Base-by-base conservation (phyloP, 192 early-diverging fungal species). In the Endogone sp. region DNA sequence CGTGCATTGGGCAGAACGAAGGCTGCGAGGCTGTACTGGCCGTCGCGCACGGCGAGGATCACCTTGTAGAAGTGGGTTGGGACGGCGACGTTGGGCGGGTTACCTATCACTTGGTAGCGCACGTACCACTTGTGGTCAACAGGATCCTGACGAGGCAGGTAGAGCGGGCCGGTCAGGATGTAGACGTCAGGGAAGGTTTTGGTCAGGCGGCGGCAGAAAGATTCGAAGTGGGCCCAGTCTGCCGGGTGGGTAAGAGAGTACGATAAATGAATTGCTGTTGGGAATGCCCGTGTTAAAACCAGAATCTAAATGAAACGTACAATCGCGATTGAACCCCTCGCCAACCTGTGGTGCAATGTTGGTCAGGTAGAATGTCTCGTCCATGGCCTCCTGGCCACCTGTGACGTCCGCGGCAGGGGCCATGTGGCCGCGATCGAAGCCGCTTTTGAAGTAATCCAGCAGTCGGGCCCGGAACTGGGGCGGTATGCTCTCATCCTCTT, bases 31-130 rank as follows among this genome's bases (percentile, higher is more conserved):
- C 82, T 76, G 64, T 84, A 83, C n/a, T 64, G 31, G 31, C 79
- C 82, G 25, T 79, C 69, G 55, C 82, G 70, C 59, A 81, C 74
- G 2, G 88, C 92, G 75, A 94, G 72, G 29, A 96, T 89, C 24
- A 94, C 89, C 80, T 98, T 98, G 81, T 86, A 98, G 75, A 95
- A 96, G 66, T 96, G 94, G 3, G 94, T 96, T 4, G 96, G 95
- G 2, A 98, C 96, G 9, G 90, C 90, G 55, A 92, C 85, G 63
- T 93, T 93, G 25, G 94, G 93, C 27, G 92, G 89, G 62, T 85
- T 81, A 0, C 96, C 95, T 63, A 98, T 92, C 25, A 96, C 89
- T 80, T 98, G 88, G 69, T 94, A 94, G 44, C 86, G 91, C 11
- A 96, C 87, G 56, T 91, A 89, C 71, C 77, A 91, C 79, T 89